Base-by-base conservation (phyloP, 306 rosid genomes). In the Prunus fruticosa region DNA sequence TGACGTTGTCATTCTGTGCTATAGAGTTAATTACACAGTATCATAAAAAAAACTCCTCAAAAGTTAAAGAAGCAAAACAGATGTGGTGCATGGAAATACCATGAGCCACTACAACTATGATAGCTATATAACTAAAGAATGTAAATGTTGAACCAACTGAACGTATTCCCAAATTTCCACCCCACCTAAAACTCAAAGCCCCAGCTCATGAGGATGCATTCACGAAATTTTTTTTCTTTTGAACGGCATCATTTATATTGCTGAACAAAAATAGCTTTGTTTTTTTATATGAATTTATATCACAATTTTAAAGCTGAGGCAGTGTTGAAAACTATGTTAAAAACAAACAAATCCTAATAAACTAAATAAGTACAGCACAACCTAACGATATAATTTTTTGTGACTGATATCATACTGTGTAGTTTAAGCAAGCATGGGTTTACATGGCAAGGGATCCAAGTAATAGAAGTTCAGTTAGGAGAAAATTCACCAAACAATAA, bases 1-100 rank as follows among this genome's bases (percentile, higher is more conserved):
- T 47, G 74, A 72, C 6, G 47, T 5, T 58, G 91, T 91, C 97
- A 96, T 92, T 83, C 88, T 87, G 88, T 92, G 88, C 69, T 78
- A 79, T 69, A 28, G 80, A 78, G 93, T 90, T 86, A 92, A 90
- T 76, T 76, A 81, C 73, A 80, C 62, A 86, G 84, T 74, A 82
- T 38, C 16, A 47, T 61, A 18, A 32, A 32, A 80, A 71, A 32
- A 54, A 66, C n/a, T 38, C 28, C 46, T 43, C 52, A 51, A 45
- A 43, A 56, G 65, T n/a, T n/a, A 20, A 27, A 3, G 20, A 8
- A 8, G 34, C 3, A n/a, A 18, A 72, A 71, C 30, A 5, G 34
- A 71, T 12, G 14, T 34, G 28, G 6, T 30, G 30, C 61, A 69
- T 27, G 41, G 63, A 50, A 34, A 64, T 63, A 63, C 67, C 45